phyloP scores from a whole-genome alignment of 352 stramenopile genomes.

The Saprolegnia diclina region DNA sequence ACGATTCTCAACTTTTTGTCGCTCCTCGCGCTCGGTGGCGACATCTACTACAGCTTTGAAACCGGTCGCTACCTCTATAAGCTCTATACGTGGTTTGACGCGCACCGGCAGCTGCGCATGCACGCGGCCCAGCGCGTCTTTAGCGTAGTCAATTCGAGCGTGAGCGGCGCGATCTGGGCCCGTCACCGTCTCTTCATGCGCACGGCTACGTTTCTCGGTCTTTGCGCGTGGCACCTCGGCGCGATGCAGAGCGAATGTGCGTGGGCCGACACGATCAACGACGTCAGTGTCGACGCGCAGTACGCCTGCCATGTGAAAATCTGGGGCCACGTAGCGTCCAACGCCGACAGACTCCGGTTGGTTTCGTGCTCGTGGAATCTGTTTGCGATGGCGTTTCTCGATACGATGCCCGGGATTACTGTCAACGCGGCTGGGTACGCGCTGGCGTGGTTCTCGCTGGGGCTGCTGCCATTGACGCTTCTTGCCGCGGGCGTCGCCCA shows the following conservation, averaged over 20 bases:
- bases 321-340: neutral
- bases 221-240: neutral
- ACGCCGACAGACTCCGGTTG: neutral
- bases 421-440: neutral
- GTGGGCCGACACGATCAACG: neutral
- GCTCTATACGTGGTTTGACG: neutral
- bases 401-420: neutral
- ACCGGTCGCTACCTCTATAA: neutral
- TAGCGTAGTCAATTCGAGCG: slow-evolving; percentile 1
- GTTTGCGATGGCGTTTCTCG: neutral
- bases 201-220: neutral
- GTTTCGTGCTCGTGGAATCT: neutral
- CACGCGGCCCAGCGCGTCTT: neutral
- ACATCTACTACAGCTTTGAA: neutral
- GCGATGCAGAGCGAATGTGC: neutral
- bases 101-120: neutral
- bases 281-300: neutral
- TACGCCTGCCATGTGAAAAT: neutral
- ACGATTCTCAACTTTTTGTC: neutral
- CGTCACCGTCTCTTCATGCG: neutral
- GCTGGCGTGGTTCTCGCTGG: neutral
- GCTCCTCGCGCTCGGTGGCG: neutral
- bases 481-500: neutral
- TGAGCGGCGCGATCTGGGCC: neutral
- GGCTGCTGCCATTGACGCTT: neutral